Percentiles rank a stretch among this genome's conserved stretches.
phyloP scores from a whole-genome alignment of 1,284 basidiomycete species.

The Ganoderma lucidum region DNA sequence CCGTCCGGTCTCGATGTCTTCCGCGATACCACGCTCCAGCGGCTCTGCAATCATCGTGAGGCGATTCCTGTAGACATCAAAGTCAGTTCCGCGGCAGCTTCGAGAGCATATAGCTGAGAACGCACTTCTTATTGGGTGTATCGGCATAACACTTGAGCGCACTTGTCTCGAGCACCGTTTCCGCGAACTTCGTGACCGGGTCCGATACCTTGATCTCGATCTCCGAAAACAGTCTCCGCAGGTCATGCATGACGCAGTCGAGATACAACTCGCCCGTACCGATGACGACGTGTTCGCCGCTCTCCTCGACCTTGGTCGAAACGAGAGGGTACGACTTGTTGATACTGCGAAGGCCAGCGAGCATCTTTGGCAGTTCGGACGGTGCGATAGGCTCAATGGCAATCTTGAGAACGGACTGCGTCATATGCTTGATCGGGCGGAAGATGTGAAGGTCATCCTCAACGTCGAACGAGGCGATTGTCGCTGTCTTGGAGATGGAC shows the following conservation, averaged over 20 bases:
- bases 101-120: conserved; percentile 20
- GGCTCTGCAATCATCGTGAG: conserved; percentile 99
- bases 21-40: conserved; percentile 91
- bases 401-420: conserved; percentile 97
- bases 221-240: conserved; percentile 92
- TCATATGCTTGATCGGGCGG: conserved; percentile 95
- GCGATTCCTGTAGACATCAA: conserved; percentile 75
- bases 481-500: conserved; percentile 96
- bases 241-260: conserved; percentile 97
- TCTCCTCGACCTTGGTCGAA: conserved; percentile 97
- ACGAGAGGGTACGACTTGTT: conserved; percentile 98
- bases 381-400: conserved; percentile 98
- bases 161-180: conserved; percentile 98
- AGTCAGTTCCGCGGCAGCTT: conserved; percentile 17
- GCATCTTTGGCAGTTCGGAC: conserved; percentile 98
- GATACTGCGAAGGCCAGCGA: conserved; percentile 94
- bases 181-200: conserved; percentile 97
- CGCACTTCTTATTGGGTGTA: conserved; percentile 98
- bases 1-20: conserved; percentile 91
- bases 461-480: conserved; percentile 77
- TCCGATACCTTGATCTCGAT: conserved; percentile 99
- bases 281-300: conserved; percentile 96
- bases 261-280: conserved; percentile 98
- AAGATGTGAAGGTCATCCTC: conserved; percentile 94
- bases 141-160: conserved; percentile 98